phyloP scores from a whole-genome alignment of 2,329 filamentous ascomycete genomes.

The Pseudopyricularia cyperi region DNA sequence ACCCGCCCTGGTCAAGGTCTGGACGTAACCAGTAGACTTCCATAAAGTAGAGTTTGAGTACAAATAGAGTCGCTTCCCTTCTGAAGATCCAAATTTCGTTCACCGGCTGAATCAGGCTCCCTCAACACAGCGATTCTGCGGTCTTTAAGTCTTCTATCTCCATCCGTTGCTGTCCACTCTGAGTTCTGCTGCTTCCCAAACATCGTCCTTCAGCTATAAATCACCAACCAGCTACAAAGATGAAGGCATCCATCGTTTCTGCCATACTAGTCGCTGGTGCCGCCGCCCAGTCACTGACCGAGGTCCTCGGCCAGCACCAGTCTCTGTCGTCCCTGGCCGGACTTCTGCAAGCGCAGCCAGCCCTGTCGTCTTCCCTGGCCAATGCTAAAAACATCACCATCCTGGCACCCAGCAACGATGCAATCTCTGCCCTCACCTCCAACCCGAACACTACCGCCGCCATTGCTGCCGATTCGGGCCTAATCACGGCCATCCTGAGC shows the following conservation, averaged over 20 bases:
- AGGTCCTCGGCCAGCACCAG: not conserved
- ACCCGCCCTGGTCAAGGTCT: not conserved
- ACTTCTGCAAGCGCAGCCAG: not conserved
- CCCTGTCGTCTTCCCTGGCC: not conserved
- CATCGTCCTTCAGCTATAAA: not conserved
- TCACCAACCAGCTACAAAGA: not conserved
- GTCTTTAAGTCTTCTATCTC: not conserved
- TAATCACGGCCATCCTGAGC: slow-evolving; percentile 28
- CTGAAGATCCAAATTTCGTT: not conserved
- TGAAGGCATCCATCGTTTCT: not conserved
- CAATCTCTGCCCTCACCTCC: not conserved
- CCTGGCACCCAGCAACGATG: slow-evolving; percentile 4
- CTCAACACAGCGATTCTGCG: not conserved
- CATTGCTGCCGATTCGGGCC: slow-evolving; percentile 10
- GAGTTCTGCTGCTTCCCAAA: not conserved
- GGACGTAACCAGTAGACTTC: not conserved
- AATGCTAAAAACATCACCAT: slow-evolving; percentile 2
- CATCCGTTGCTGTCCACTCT: not conserved
- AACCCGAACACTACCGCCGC: slow-evolving; percentile 7
- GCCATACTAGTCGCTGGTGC: not conserved
- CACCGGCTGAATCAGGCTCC: not conserved
- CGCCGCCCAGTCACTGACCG: not conserved
- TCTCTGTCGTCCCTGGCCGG: not conserved
- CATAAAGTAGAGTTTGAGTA: not conserved
- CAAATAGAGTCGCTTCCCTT: not conserved